A percentile compares a stretch with the other conserved stretches of the same genome.
These are phyloP conservation scores for Populus pruinosa DNA, from an alignment of 345 rosid genomes.

Conservation along the genomic window DNA sequence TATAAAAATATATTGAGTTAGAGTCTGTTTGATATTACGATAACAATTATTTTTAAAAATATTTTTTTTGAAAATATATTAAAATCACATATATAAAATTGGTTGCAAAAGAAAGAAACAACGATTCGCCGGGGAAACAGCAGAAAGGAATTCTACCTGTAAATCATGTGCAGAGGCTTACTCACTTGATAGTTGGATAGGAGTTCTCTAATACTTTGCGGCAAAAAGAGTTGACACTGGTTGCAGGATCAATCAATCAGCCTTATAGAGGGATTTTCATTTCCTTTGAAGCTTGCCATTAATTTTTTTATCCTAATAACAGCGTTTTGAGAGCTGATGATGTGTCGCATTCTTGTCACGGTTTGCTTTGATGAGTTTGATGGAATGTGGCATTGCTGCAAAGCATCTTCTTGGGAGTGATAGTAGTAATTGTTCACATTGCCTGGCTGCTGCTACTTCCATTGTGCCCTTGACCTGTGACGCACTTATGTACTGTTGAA, in stretches of 20 bases:
- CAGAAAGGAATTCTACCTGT: too few species aligned
- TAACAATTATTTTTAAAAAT: too few species aligned
- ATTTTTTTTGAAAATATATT: too few species aligned
- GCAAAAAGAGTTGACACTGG: neutral
- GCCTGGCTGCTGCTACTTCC: neutral
- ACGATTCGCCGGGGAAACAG: too few species aligned
- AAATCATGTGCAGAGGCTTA: too few species aligned
- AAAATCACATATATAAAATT: too few species aligned
- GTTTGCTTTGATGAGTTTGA: neutral
- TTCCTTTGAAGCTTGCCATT: neutral
- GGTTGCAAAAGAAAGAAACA: too few species aligned
- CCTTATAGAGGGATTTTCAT: neutral
- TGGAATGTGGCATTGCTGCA: neutral
- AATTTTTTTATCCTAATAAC: too few species aligned
- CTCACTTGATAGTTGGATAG: neutral
- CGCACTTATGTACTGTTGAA: neutral
- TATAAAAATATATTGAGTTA: too few species aligned
- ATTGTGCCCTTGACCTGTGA: neutral
- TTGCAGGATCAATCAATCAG: neutral
- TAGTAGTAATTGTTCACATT: neutral
- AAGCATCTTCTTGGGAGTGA: neutral
- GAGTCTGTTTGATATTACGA: fast-evolving
- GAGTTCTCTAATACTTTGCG: neutral
- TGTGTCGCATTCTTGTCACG: neutral
- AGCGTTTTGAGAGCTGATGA: too few species aligned